These are phyloP conservation scores for Wickerhamomyces sp. DNA, from an alignment of 1,139 yeast species.

Conservation along the genomic window DNA sequence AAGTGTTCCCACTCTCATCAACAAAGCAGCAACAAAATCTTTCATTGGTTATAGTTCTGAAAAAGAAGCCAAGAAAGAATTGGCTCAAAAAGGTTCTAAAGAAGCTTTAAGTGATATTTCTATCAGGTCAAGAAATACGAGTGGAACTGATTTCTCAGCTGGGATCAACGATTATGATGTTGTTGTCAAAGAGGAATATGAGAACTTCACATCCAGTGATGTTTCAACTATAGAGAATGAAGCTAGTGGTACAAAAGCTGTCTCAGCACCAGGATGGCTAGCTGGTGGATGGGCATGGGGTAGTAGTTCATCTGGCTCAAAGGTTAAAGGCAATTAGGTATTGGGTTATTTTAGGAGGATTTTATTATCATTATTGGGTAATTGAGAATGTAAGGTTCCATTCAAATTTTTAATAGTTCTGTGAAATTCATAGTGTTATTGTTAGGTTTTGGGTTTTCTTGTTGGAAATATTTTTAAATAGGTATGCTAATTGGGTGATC, in stretches of 20 bases:
- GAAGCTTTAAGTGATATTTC: neutral
- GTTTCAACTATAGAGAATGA: neutral
- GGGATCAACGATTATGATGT: neutral
- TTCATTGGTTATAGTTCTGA: too few species aligned
- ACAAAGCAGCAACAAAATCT: too few species aligned
- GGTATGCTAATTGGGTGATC: too few species aligned
- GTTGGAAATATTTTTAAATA: too few species aligned
- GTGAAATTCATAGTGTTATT: too few species aligned
- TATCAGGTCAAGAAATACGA: neutral
- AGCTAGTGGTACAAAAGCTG: neutral
- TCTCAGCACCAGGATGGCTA: neutral
- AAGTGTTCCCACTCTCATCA: neutral
- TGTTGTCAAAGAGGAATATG: slow-evolving; percentile 2
- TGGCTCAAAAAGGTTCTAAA: neutral
- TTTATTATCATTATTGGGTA: neutral
- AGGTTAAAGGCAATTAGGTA: neutral
- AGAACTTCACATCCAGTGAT: neutral
- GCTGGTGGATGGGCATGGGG: neutral
- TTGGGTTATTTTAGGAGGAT: neutral
- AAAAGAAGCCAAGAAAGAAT: neutral
- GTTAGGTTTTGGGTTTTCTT: too few species aligned
- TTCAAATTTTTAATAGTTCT: too few species aligned
- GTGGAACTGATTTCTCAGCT: neutral
- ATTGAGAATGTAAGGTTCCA: neutral
- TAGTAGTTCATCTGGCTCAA: neutral